Evolutionary conservation across 164 flowering plant species (phyloP).

Genomic region (Vitis cinerea): DNA sequence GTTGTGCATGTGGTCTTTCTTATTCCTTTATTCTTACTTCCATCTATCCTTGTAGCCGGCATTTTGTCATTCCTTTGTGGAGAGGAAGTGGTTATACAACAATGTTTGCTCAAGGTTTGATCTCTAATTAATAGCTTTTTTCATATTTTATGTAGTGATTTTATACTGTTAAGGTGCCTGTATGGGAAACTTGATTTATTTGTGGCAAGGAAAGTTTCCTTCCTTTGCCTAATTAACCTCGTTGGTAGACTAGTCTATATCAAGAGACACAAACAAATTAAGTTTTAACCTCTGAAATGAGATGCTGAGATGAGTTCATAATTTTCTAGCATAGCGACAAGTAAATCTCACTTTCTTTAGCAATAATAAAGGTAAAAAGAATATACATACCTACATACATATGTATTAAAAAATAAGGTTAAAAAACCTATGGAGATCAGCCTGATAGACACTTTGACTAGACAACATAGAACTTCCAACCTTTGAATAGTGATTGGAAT

Average conservation of each 20-base stretch:
- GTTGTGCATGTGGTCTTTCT: background rate
- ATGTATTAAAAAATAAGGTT: no score
- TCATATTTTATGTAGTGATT: background rate
- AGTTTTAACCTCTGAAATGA: background rate
- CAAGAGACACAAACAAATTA: background rate
- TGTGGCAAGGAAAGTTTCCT: background rate
- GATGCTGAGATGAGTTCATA: no score
- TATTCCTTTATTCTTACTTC: background rate
- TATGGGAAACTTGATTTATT: background rate
- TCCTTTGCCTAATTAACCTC: background rate
- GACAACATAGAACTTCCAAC: no score
- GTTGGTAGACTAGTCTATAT: background rate
- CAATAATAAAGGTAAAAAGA: no score
- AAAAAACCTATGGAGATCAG: no score
- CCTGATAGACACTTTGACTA: no score
- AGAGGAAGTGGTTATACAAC: slow-evolving; percentile 83
- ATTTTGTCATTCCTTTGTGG: slow-evolving; percentile 91
- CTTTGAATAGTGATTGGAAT: no score
- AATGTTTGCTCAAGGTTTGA: slow-evolving; percentile 90
- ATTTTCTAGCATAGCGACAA: no score
- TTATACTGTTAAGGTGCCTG: no score
- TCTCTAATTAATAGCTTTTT: slow-evolving; percentile 1
- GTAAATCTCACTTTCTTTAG: no score
- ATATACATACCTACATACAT: no score
- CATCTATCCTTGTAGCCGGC: slow-evolving; percentile 48